Conservation (phyloP, 73 alveolate genomes). For the Breviolum minutum region DNA sequence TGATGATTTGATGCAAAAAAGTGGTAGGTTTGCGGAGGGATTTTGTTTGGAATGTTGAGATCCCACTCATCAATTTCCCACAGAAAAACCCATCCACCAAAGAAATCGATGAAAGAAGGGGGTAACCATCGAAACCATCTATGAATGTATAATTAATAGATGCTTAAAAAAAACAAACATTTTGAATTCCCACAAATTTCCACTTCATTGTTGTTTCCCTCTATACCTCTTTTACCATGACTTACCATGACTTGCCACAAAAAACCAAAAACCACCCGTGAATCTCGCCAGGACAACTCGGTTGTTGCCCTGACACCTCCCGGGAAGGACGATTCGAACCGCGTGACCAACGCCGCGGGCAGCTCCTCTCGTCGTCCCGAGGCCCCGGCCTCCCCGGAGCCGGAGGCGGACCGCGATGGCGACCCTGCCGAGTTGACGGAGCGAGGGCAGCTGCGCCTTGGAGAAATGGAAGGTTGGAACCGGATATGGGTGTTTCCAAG, state of each 20-base stretch:
- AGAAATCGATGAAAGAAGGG: no score
- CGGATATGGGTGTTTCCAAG: no score
- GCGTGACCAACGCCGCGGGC: background rate
- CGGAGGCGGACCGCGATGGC: background rate
- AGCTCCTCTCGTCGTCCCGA: background rate
- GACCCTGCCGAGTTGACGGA: constrained; percentile 4
- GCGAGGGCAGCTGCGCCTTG: background rate
- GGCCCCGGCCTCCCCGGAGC: background rate
- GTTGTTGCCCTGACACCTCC: background rate
- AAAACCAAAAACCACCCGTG: background rate
- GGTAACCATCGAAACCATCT: no score
- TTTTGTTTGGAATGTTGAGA: no score
- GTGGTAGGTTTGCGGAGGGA: no score
- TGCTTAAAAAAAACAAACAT: no score
- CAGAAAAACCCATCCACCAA: no score
- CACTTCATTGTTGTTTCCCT: background rate
- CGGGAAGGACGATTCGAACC: background rate
- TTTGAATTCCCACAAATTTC: background rate
- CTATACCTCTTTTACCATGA: background rate
- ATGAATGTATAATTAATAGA: no score
- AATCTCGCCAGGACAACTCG: background rate
- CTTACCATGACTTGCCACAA: no score
- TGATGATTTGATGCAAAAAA: no score
- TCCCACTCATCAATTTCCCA: no score
- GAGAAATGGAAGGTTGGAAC: no score